These are phyloP conservation scores for Neonectria punicea DNA, from an alignment of 2,329 filamentous ascomycete genomes.

Conservation along the genomic window DNA sequence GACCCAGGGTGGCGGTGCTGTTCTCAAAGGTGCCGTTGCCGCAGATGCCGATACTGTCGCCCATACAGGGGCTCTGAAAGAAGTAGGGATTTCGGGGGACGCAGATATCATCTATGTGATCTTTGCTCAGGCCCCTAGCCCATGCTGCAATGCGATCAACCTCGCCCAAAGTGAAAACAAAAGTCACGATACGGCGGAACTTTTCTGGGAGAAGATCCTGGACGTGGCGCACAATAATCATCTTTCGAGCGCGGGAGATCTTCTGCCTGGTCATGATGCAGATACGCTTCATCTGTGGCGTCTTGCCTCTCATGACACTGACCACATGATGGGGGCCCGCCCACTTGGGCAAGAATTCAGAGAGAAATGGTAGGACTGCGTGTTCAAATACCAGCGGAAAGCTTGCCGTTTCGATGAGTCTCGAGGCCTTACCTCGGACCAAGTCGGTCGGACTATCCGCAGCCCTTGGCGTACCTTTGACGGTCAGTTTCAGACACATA, in stretches of 20 bases:
- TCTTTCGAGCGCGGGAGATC: slow-evolving; percentile 50
- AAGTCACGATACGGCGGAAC: slow-evolving; percentile 46
- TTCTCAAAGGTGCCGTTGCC: slow-evolving; percentile 46
- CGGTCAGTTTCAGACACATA: slow-evolving; percentile 17
- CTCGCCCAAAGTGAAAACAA: slow-evolving; percentile 52
- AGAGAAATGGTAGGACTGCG: slow-evolving; percentile 55
- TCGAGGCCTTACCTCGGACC: slow-evolving; percentile 41
- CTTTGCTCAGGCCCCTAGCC: slow-evolving; percentile 52
- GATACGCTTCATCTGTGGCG: slow-evolving; percentile 49
- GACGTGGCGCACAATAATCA: slow-evolving; percentile 54
- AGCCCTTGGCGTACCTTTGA: slow-evolving; percentile 40
- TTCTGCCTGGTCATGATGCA: slow-evolving; percentile 52
- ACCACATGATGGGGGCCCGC: slow-evolving; percentile 53
- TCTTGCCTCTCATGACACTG: slow-evolving; percentile 51
- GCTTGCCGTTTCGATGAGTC: slow-evolving; percentile 47
- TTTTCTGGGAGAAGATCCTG: slow-evolving; percentile 53
- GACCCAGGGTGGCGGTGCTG: slow-evolving; percentile 55
- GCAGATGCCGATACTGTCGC: slow-evolving; percentile 55
- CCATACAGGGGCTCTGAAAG: slow-evolving; percentile 56
- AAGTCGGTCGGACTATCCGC: slow-evolving; percentile 48
- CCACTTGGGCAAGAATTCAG: slow-evolving; percentile 55
- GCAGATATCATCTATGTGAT: slow-evolving; percentile 55
- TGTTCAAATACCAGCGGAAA: slow-evolving; percentile 58
- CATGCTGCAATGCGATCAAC: slow-evolving; percentile 52
- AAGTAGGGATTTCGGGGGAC: slow-evolving; percentile 55